Base-by-base conservation (phyloP, 1,139 yeast genomes). In the Sugiyamaella neomexicana region DNA sequence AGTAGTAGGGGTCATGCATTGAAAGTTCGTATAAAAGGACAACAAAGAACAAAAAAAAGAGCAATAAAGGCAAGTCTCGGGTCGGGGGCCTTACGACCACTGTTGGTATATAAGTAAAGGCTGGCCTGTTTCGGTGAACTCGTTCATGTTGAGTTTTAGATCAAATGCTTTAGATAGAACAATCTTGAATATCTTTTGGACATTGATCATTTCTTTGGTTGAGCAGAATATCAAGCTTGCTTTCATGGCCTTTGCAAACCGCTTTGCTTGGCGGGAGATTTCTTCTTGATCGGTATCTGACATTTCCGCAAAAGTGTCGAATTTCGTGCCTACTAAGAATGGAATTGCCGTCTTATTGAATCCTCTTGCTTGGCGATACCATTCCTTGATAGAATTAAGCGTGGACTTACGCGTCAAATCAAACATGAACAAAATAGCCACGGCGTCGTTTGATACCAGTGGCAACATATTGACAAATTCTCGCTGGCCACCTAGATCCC, bases 391-490 rank as follows among this genome's bases (percentile, higher is more conserved):
- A 13, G 95, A 86, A 65, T 88, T 88, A 53, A 93, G 76, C 0
- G 97, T 89, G 15, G 91, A 82, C 62, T 88, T 89, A 49, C 97
- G 78, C 1, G 97, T 88, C 57, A 93, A 75, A 72, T 93, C 99
- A 75, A 95, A 93, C 85, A 89, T 83, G 67, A 91, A 91, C 53
- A 95, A 77, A 36, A 93, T 83, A 1, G 97, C 97, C 9, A 91
- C 96, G 0, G 99, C 96, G 60, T 93, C 97, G 60, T 88, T 86
- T 12, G 96, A 87, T 8, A 95, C 97, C 57, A 93, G 75, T 23
- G 98, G 97, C 50, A 95, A 75, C 99, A 93, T 93, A 69, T 93
- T 93, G 57, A 91, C 90, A 70, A 91, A 93, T 70, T 95, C 99
- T 56, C 90, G 81, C 65, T 91, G 97, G 0, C 99, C 99, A 29